A percentile compares a stretch with the other conserved stretches of the same genome.
These are phyloP conservation scores for Senecio squalidus DNA, from an alignment of 140 eudicot species.

Conservation along the genomic window DNA sequence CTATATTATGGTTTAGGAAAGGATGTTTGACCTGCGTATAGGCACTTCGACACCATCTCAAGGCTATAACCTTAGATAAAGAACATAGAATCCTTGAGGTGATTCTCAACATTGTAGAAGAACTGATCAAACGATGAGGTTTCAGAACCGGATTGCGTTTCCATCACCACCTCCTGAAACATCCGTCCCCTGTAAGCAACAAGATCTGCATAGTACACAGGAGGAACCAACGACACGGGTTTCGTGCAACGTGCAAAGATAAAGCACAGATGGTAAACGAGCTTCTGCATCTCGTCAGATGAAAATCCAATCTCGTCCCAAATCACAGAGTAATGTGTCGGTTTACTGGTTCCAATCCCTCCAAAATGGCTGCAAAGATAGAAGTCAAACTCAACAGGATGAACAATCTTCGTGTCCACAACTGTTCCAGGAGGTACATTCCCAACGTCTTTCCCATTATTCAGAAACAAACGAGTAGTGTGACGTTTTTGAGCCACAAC, in stretches of 20 bases:
- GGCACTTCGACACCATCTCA: constrained; percentile 31
- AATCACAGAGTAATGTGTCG: constrained; percentile 61
- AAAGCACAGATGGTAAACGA: constrained; percentile 61
- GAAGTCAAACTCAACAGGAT: constrained; percentile 60
- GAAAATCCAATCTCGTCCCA: constrained; percentile 53
- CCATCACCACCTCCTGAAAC: constrained; percentile 49
- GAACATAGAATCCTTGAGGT: constrained; percentile 33
- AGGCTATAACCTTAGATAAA: constrained; percentile 5
- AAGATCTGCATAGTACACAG: constrained; percentile 78
- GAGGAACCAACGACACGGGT: constrained; percentile 74
- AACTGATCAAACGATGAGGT: constrained; percentile 10
- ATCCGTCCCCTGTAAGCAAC: constrained; percentile 68
- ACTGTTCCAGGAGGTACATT: constrained; percentile 77
- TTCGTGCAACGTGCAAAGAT: constrained; percentile 75
- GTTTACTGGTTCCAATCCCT: constrained; percentile 72
- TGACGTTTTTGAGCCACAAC: constrained; percentile 78
- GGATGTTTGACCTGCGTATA: constrained; percentile 25
- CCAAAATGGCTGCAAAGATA: constrained; percentile 68
- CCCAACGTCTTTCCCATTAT: constrained; percentile 30
- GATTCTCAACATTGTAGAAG: constrained; percentile 9
- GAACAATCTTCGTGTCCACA: constrained; percentile 56
- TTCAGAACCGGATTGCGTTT: neutral
- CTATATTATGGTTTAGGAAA: constrained; percentile 9
- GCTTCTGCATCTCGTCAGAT: constrained; percentile 58
- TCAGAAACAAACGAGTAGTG: constrained; percentile 56